Evolutionary conservation across 768 basidiomycete genomes (phyloP), one percentile per base, ranked within the genome.

Genomic region (Mrakia gelida): DNA sequence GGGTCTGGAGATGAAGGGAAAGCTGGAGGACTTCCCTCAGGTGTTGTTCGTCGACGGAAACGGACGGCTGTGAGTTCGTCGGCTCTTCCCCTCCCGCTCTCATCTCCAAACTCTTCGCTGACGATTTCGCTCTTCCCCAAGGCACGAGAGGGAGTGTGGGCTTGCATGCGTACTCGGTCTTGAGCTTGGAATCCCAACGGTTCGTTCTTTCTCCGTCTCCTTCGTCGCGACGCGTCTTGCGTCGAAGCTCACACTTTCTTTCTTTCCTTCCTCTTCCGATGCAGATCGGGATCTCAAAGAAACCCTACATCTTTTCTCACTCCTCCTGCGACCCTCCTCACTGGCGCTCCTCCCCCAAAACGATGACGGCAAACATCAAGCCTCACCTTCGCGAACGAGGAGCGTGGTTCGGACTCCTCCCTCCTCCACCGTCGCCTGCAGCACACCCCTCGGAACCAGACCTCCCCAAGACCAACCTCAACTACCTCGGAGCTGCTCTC

Each of bases 11-110:
- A 0, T 13, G 52, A 30, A 56, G 32, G 56, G 56, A 7, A 73
- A n/a, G 30, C 18, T n/a, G 32, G 49, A 72, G 3, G 54, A 59
- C 10, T 73, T 23, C 10, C 72, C 72, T 16, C 30, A 73, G 32
- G 72, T 73, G 34, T 18, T 73, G 13, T 52, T 73, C 34, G 72
- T 73, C 16, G 54, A 73, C 38, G 72, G 72, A 23, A 73, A 73
- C 56, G 72, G 72, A 8, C 8, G 72, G 10, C 21, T 73, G 72
- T 73, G 72, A 56, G 72, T 38, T 15, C 38, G 38, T 38, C 38
- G 38, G 2, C 45, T 72, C n/a, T 26, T 16, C 7, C 30, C 28
- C 3, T 59, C 15, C 28, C 15, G 45, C 52, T 41, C 34, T 45
- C 62, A 4, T 32, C 9, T 18, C 7, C 21, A 1, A 70, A 9